These are phyloP conservation scores for Spathaspora passalidarum DNA, from an alignment of 805 yeast species.

Conservation along the genomic window DNA sequence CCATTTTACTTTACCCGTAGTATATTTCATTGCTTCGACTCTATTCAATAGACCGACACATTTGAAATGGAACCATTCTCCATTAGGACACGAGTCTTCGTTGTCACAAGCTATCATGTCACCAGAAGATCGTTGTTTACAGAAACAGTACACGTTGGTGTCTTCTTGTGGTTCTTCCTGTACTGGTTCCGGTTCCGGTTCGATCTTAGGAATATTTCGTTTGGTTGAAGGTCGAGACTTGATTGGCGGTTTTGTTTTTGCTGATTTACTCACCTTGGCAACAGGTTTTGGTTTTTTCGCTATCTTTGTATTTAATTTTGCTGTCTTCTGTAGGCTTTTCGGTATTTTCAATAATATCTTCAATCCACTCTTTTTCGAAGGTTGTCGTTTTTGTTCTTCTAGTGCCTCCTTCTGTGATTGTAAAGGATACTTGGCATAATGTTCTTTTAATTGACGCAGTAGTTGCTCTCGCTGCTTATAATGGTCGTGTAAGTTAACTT, in stretches of 20 bases:
- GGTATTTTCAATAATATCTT: slow-evolving; percentile 15
- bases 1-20: slow-evolving; percentile 37
- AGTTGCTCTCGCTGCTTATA: slow-evolving; percentile 17
- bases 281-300: slow-evolving; percentile 2
- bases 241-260: background rate
- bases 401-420: slow-evolving; percentile 38
- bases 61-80: slow-evolving; percentile 46
- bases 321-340: slow-evolving; percentile 3
- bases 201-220: background rate
- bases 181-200: slow-evolving; percentile 3
- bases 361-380: slow-evolving; percentile 8
- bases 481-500: slow-evolving; percentile 8
- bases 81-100: slow-evolving; percentile 36
- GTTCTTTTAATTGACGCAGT: slow-evolving; percentile 28
- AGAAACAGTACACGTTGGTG: slow-evolving; percentile 67
- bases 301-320: slow-evolving; percentile 9
- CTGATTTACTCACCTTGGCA: background rate
- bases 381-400: slow-evolving; percentile 20
- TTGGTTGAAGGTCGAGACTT: slow-evolving; percentile 1
- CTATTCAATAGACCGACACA: slow-evolving; percentile 40
- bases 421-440: slow-evolving; percentile 34
- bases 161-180: slow-evolving; percentile 13
- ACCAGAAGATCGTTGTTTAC: slow-evolving; percentile 92
- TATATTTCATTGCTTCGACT: slow-evolving; percentile 34
- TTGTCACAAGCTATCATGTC: slow-evolving; percentile 97